phyloP scores from a whole-genome alignment of 2,329 filamentous ascomycete species.

The Claviceps sp. region DNA sequence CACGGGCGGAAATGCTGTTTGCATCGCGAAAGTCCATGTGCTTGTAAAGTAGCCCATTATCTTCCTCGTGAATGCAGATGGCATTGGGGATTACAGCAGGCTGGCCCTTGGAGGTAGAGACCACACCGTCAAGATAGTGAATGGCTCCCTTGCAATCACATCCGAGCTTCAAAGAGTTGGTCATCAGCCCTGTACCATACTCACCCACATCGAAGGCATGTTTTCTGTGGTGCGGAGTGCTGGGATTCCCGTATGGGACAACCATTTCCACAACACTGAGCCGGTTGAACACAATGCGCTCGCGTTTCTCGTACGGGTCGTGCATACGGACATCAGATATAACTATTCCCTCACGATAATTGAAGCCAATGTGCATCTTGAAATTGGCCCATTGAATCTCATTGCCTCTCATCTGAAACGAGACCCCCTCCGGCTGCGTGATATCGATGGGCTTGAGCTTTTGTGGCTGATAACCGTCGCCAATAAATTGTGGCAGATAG shows the following conservation, averaged over 20 bases:
- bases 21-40: slow-evolving; percentile 50
- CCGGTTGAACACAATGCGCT: slow-evolving; percentile 52
- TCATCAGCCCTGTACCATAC: slow-evolving; percentile 49
- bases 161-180: slow-evolving; percentile 48
- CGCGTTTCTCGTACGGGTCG: slow-evolving; percentile 25
- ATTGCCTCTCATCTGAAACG: slow-evolving; percentile 33
- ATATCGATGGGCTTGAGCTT: slow-evolving; percentile 25
- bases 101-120: slow-evolving; percentile 30
- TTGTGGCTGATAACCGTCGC: slow-evolving; percentile 21
- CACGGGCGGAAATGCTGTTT: slow-evolving; percentile 42
- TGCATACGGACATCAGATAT: slow-evolving; percentile 58
- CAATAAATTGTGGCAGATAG: slow-evolving; percentile 23
- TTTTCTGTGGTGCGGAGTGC: slow-evolving; percentile 50
- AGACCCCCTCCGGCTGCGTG: slow-evolving; percentile 27
- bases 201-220: slow-evolving; percentile 59
- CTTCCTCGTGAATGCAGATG: slow-evolving; percentile 25
- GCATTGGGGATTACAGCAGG: slow-evolving; percentile 51
- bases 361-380: slow-evolving; percentile 60
- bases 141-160: slow-evolving; percentile 55
- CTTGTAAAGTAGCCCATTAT: slow-evolving; percentile 49
- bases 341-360: slow-evolving; percentile 56
- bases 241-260: slow-evolving; percentile 53
- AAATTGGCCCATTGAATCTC: slow-evolving; percentile 49
- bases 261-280: slow-evolving; percentile 59
- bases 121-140: slow-evolving; percentile 27